A percentile compares a stretch with the other conserved stretches of the same genome.
phyloP scores from a whole-genome alignment of 2,329 filamentous ascomycete genomes.

The Cladophialophora chaetospira region DNA sequence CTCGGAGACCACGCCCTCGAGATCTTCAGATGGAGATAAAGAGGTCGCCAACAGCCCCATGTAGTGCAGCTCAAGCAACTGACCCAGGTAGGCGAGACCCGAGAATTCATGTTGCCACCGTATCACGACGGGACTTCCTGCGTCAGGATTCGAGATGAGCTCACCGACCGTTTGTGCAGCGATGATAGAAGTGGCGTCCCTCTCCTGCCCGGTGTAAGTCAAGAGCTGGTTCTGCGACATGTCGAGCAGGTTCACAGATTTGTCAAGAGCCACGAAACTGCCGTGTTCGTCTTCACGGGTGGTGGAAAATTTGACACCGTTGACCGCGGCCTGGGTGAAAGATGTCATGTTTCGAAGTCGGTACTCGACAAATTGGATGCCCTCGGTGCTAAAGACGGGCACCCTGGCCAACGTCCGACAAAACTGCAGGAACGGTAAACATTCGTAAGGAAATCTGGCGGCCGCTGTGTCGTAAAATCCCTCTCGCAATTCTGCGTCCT shows the following conservation, averaged over 20 bases:
- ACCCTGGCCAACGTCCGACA: slow-evolving; percentile 64
- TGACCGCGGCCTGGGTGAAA: slow-evolving; percentile 76
- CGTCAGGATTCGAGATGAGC: slow-evolving; percentile 78
- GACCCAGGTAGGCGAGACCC: slow-evolving; percentile 75
- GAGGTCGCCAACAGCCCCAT: slow-evolving; percentile 50
- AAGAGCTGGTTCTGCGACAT: slow-evolving; percentile 34
- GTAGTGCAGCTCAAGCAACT: slow-evolving; percentile 57
- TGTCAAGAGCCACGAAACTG: slow-evolving; percentile 70
- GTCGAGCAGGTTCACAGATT: slow-evolving; percentile 55
- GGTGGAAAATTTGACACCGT: slow-evolving; percentile 73
- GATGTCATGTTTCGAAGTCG: slow-evolving; percentile 69
- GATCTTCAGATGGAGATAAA: slow-evolving; percentile 54
- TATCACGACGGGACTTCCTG: slow-evolving; percentile 68
- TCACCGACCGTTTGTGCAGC: slow-evolving; percentile 44
- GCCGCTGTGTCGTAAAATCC: slow-evolving; percentile 68
- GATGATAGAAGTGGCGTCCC: slow-evolving; percentile 18
- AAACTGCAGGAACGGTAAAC: slow-evolving; percentile 73
- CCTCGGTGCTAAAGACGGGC: slow-evolving; percentile 47
- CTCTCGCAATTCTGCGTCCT: slow-evolving; percentile 59
- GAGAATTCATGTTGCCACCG: slow-evolving; percentile 77
- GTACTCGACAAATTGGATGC: slow-evolving; percentile 59
- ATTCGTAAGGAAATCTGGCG: slow-evolving; percentile 82
- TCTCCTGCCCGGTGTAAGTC: slow-evolving; percentile 33
- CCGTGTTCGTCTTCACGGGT: slow-evolving; percentile 83
- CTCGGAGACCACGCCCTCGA: slow-evolving; percentile 67